Evolutionary conservation across 306 rosid species (phyloP), one percentile per base, ranked within the genome.

Genomic region (Vigna mungo): DNA sequence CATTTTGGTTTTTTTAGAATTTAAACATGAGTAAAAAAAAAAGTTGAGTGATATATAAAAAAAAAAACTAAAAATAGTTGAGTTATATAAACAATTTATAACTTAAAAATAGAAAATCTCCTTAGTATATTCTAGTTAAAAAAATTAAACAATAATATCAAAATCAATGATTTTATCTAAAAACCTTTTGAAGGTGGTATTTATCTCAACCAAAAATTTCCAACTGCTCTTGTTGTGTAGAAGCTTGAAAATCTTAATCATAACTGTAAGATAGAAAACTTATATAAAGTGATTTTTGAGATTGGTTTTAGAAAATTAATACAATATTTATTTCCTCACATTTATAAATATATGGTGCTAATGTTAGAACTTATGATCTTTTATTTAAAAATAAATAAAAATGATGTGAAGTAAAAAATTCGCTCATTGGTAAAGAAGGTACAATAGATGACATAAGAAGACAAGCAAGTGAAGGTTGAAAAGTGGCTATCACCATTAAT

Each of bases 391-490:
- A 21, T 4, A 34, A 34, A 25, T 0, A 25, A 25, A 5, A 34
- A 30, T 30, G 32, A 30, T 30, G 37, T 34, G 37, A 34, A 34
- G 4, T 34, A 34, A 34, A 34, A 34, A 1, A 55, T 21, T 23
- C 17, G 2, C 2, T 58, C 20, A 9, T 41, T 41, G 12, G 10
- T 60, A 20, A 30, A 30, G 43, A 30, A 30, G n/a, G 66, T 30
- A 60, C 66, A 13, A 30, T 60, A 60, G 66, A 30, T 60, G 66
- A 11, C 44, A 43, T 30, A 32, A 13, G 6, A 6, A 30, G 2
- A 16, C 6, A 60, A 60, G 21, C 44, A 60, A 7, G 67, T 60
- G 67, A 60, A 60, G 32, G 67, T 15, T 60, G 67, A 60, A 60
- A 32, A 15, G 67, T 60, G 43, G 6, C 12, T 32, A 60, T 60